phyloP scores from a whole-genome alignment of 306 rosid genomes.

The Luffa aegyptiaca region DNA sequence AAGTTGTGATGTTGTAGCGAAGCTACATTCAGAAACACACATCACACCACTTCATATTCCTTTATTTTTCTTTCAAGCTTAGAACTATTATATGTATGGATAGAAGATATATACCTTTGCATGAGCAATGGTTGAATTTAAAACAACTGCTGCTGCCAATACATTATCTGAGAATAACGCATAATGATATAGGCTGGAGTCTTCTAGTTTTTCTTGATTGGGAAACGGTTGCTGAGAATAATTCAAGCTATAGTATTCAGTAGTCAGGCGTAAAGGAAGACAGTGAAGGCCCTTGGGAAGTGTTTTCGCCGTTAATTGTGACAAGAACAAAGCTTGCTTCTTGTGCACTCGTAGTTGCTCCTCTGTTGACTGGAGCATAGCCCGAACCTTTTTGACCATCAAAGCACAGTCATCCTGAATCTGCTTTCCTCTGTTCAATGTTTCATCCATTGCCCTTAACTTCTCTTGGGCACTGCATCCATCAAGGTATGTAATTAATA shows the following conservation, averaged over 20 bases:
- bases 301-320: constrained; percentile 32
- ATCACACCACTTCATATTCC: background rate
- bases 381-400: constrained; percentile 77
- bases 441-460: constrained; percentile 67
- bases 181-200: constrained; percentile 12
- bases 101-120: background rate
- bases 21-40: background rate
- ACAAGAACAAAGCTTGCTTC: constrained; percentile 85
- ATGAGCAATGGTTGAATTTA: constrained; percentile 13
- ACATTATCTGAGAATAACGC: constrained; percentile 17
- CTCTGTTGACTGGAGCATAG: constrained; percentile 84
- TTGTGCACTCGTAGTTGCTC: constrained; percentile 87
- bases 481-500: constrained; percentile 9
- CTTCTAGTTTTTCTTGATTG: constrained; percentile 9
- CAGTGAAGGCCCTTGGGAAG: constrained; percentile 14
- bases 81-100: background rate
- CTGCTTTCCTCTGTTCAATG: constrained; percentile 70
- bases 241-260: background rate
- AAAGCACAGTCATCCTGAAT: constrained; percentile 71
- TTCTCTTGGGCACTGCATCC: constrained; percentile 57
- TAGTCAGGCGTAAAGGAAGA: constrained; percentile 2
- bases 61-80: background rate
- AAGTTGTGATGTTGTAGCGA: background rate
- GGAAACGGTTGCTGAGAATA: background rate
- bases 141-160: constrained; percentile 15